Evolutionary conservation across 495 filamentous ascomycete genomes (phyloP).

Genomic region (Penicillium steckii): DNA sequence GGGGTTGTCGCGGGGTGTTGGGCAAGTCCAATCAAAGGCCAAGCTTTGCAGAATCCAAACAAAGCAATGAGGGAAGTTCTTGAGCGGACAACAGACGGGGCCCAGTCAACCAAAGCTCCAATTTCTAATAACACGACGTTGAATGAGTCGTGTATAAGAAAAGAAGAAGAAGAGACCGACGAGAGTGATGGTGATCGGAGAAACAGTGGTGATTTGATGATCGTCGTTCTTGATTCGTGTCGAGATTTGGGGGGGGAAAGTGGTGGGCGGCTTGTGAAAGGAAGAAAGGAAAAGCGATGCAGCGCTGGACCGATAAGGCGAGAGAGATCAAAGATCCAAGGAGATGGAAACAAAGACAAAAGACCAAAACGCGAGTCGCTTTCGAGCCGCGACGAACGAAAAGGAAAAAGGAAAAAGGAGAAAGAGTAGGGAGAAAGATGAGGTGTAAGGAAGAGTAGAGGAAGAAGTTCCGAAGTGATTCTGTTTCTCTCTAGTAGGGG

Average conservation of each 20-base stretch:
- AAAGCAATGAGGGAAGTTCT: conserved; percentile 12
- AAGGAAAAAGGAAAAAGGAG: conserved; percentile 10
- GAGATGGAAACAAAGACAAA: background rate
- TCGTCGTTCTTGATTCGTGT: background rate
- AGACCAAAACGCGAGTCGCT: conserved; percentile 8
- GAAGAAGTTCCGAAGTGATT: too few species aligned
- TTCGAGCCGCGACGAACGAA: conserved; percentile 10
- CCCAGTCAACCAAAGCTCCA: too few species aligned
- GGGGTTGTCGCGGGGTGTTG: background rate
- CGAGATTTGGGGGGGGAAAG: conserved; percentile 13
- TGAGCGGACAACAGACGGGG: too few species aligned
- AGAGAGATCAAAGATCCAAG: conserved; percentile 1
- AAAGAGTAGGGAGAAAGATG: conserved; percentile 15
- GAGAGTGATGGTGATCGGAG: background rate
- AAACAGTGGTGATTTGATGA: conserved; percentile 1
- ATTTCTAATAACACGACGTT: too few species aligned
- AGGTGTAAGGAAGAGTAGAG: conserved; percentile 25
- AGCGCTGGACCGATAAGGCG: conserved; percentile 4
- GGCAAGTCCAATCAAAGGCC: conserved; percentile 12
- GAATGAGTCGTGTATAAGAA: too few species aligned
- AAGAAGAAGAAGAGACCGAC: background rate
- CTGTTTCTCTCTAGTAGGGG: conserved; percentile 43
- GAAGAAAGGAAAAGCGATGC: background rate
- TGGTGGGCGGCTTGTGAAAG: too few species aligned
- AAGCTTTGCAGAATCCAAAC: conserved; percentile 17